Evolutionary conservation across 345 rosid species (phyloP), one percentile per base, ranked within the genome.

Genomic region (thale cress (Arabidopsis thaliana)): DNA sequence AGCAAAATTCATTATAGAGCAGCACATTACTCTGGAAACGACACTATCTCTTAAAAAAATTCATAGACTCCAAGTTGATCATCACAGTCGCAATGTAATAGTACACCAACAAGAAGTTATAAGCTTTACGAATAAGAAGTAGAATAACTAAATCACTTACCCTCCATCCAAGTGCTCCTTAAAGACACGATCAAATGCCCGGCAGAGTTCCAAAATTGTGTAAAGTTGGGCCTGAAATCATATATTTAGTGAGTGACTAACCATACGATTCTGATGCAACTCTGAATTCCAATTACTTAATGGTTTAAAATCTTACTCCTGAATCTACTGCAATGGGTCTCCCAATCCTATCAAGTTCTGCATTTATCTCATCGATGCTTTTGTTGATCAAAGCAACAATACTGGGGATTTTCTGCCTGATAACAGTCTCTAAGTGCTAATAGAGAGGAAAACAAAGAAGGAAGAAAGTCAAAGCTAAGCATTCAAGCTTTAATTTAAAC

Each of bases 111-210:
- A 38, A 30, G 22, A 48, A 6, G 3, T 37, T 16, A 62, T 34
- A 37, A 69, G 49, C 41, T 30, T 11, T 24, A 45, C 0, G 3
- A 65, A 61, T 57, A 71, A 48, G 56, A 65, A 65, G 20, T 33
- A 53, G 28, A 59, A 44, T n/a, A 41, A 40, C 69, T 46, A 20
- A 36, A 56, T 53, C 61, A 76, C 60, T 83, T 87, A 95, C 99
- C 99, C 99, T 86, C 98, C 99, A 83, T 95, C 99, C 83, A 95
- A 86, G 75, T 95, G 99, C 77, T 95, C 98, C 86, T 89, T 93
- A 81, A 93, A 95, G 40, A 95, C 89, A 65, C 98, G 96, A 63
- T 95, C 99, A 87, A 95, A 95, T 40, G 97, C 99, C 72, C 94
- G 97, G 37, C 99, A 95, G 36, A 95, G 82, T 84, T 91, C 98